A percentile compares a stretch with the other conserved stretches of the same genome.
Evolutionary conservation across 768 basidiomycete genomes (phyloP).

Genomic region (Leccinellum rugosiceps): DNA sequence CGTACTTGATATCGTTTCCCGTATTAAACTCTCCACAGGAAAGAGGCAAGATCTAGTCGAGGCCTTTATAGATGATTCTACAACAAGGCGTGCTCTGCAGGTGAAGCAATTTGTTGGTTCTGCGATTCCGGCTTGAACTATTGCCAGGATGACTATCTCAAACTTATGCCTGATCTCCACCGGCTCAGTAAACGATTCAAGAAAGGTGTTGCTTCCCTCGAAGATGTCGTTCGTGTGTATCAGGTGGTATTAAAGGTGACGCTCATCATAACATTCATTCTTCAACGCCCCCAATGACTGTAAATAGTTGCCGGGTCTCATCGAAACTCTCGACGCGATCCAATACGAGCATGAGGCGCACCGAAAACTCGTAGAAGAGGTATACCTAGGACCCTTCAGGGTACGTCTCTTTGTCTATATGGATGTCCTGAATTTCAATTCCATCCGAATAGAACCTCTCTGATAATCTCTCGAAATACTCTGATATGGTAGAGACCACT

Average conservation of each 20-base stretch:
- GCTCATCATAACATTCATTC: not conserved
- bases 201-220: slow-evolving; percentile 76
- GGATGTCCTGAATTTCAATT: not conserved
- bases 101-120: slow-evolving; percentile 36
- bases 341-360: slow-evolving; percentile 45
- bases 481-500: slow-evolving; percentile 94
- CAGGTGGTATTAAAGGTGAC: slow-evolving; percentile 83
- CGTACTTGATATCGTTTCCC: not conserved
- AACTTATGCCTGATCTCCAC: slow-evolving; percentile 90
- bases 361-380: slow-evolving; percentile 58
- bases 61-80: slow-evolving; percentile 75
- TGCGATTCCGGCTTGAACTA: not conserved
- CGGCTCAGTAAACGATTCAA: slow-evolving; percentile 91
- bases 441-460: slow-evolving; percentile 52
- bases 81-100: slow-evolving; percentile 68
- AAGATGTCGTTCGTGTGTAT: slow-evolving; percentile 95
- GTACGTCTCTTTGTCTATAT: slow-evolving; percentile 36
- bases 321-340: slow-evolving; percentile 56
- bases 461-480: slow-evolving; percentile 67
- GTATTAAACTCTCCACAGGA: slow-evolving; percentile 39
- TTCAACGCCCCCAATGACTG: not conserved
- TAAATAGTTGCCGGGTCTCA: slow-evolving; percentile 70
- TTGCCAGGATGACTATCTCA: slow-evolving; percentile 78
- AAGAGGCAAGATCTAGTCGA: slow-evolving; percentile 88
- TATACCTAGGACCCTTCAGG: slow-evolving; percentile 59